phyloP scores from a whole-genome alignment of 805 yeast species.

The Ogataea siamensis region DNA sequence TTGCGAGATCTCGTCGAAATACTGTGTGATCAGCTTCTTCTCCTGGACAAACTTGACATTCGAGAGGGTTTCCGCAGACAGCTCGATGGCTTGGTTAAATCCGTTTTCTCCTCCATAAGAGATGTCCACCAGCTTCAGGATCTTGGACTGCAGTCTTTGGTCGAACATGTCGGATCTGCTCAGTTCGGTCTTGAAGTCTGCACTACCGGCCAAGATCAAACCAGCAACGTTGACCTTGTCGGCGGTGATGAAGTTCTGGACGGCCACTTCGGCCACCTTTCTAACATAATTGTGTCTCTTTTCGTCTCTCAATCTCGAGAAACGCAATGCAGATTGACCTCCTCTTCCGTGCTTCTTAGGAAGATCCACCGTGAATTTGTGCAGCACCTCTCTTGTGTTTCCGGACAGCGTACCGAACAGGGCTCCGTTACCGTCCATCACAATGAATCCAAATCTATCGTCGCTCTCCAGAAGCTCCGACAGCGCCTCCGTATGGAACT shows the following conservation, averaged over 20 bases:
- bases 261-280: conserved; percentile 97
- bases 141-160: conserved; percentile 79
- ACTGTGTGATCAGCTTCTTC: conserved; percentile 86
- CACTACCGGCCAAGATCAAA: conserved; percentile 95
- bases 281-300: conserved; percentile 98
- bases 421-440: conserved; percentile 99
- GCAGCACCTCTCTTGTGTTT: conserved; percentile 93
- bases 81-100: conserved; percentile 97
- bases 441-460: conserved; percentile 94
- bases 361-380: conserved; percentile 93
- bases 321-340: conserved; percentile 99
- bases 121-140: conserved; percentile 90
- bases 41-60: conserved; percentile 98
- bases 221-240: conserved; percentile 96
- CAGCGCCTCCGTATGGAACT: conserved; percentile 96
- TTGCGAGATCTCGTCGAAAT: conserved; percentile 96
- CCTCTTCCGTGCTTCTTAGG: conserved; percentile 99
- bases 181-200: conserved; percentile 96
- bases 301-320: conserved; percentile 97
- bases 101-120: conserved; percentile 99
- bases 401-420: conserved; percentile 94
- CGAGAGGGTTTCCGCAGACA: conserved; percentile 94
- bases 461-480: conserved; percentile 92
- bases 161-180: conserved; percentile 93
- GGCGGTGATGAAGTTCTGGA: conserved; percentile 90